Evolutionary conservation across 768 basidiomycete genomes (phyloP).

Genomic region (Neoboletus subvelutipes): DNA sequence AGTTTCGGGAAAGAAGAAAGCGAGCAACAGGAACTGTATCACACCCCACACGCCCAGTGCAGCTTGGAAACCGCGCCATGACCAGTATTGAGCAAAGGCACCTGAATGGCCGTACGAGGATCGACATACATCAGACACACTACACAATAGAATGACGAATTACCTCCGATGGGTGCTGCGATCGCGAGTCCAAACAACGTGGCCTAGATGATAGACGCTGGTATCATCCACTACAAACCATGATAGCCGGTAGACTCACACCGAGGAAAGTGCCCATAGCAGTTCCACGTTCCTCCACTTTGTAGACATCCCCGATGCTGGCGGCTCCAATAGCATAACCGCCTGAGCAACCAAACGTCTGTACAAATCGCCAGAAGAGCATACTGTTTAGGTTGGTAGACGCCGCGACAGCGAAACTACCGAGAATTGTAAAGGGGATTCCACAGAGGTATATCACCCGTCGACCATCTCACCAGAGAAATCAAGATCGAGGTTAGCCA

Average conservation of each 20-base stretch:
- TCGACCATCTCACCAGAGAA: slow-evolving; percentile 54
- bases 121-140: background rate
- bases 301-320: slow-evolving; percentile 67
- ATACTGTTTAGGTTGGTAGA: slow-evolving; percentile 44
- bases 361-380: slow-evolving; percentile 62
- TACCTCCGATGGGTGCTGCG: slow-evolving; percentile 59
- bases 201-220: slow-evolving; percentile 30
- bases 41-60: slow-evolving; percentile 42
- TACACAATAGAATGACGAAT: background rate
- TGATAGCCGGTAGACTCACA: slow-evolving; percentile 30
- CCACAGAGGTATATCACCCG: slow-evolving; percentile 56
- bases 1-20: slow-evolving; percentile 61
- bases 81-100: slow-evolving; percentile 53
- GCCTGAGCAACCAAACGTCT: slow-evolving; percentile 62
- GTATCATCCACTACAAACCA: background rate
- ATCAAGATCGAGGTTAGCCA: background rate
- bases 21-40: slow-evolving; percentile 39
- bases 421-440: slow-evolving; percentile 57
- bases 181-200: slow-evolving; percentile 58
- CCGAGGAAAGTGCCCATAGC: slow-evolving; percentile 61
- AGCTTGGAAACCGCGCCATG: slow-evolving; percentile 64
- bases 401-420: slow-evolving; percentile 57
- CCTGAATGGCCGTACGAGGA: slow-evolving; percentile 31
- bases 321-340: slow-evolving; percentile 56
- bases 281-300: slow-evolving; percentile 56